A percentile compares a stretch with the other conserved stretches of the same genome.
phyloP scores from a whole-genome alignment of 2,329 filamentous ascomycete species.

The Talaromyces marneffei region DNA sequence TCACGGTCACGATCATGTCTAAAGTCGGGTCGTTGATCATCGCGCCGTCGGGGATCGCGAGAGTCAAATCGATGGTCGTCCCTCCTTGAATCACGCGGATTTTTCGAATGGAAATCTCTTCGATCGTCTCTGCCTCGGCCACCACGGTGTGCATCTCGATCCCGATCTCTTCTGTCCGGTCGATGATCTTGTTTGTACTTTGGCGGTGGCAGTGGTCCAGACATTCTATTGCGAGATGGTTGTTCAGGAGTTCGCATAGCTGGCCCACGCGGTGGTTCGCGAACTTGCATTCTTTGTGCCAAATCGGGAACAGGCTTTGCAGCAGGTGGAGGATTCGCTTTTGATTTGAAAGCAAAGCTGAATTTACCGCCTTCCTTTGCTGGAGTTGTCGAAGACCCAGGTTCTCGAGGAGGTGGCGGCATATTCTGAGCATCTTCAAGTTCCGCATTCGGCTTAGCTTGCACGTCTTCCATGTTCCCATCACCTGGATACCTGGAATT shows the following conservation, averaged over 20 bases:
- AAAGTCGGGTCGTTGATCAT: slow-evolving; percentile 28
- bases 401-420: slow-evolving; percentile 51
- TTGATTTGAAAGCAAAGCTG: slow-evolving; percentile 88
- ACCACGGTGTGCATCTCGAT: slow-evolving; percentile 21
- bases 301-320: slow-evolving; percentile 48
- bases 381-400: slow-evolving; percentile 47
- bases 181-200: slow-evolving; percentile 36
- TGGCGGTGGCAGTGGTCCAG: slow-evolving; percentile 32
- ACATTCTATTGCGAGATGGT: slow-evolving; percentile 33
- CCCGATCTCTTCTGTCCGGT: slow-evolving; percentile 40
- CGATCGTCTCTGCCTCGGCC: slow-evolving; percentile 21
- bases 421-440: slow-evolving; percentile 44
- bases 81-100: slow-evolving; percentile 30
- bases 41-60: slow-evolving; percentile 35
- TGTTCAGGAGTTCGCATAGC: slow-evolving; percentile 32
- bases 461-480: slow-evolving; percentile 58
- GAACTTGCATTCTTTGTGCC: slow-evolving; percentile 41
- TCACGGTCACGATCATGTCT: slow-evolving; percentile 37
- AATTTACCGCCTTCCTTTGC: slow-evolving; percentile 61
- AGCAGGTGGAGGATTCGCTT: slow-evolving; percentile 53
- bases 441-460: slow-evolving; percentile 42
- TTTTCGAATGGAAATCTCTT: slow-evolving; percentile 33
- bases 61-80: slow-evolving; percentile 38
- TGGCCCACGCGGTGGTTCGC: slow-evolving; percentile 36
- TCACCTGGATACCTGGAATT: slow-evolving; percentile 55